Base-by-base conservation (phyloP, 1,139 yeast species). In the Kluyveromyces sp. region DNA sequence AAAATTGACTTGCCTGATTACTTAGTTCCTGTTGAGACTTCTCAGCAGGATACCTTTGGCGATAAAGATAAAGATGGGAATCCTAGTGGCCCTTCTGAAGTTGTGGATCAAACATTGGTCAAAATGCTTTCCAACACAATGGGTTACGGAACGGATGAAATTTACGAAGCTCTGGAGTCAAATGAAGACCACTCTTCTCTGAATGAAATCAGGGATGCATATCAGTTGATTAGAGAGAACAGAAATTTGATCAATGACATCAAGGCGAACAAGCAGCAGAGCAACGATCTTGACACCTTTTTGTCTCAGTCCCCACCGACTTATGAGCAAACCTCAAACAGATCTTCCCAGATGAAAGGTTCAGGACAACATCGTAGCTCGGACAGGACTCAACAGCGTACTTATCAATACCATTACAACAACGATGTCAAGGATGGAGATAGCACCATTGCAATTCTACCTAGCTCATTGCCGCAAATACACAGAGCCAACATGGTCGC, bases 401-500 rank as follows among this genome's bases (percentile, higher is more conserved):
- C 63, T 1, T 66, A 49, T 55, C 68, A 55, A 53, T 52, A 57
- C 13, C 53, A 58, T 4, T 50, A 51, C 50, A 39, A 46, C 42
- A 53, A 54, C 49, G 50, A 60, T 48, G 49, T 58, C 28, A 55
- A 58, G 39, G 66, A 64, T 43, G 57, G 65, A 26, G 65, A 65
- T 30, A 66, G 68, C 17, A 86, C 95, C 2, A 88, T 92, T 50
- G 95, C 97, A 1, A 86, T 92, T 33, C 68, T 92, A 50, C 97
- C 98, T 3, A 83, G 96, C 2, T 88, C 96, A 3, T 72, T 92
- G 54, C 96, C 98, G 1, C 87, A 92, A 47, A 87, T 89, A 42
- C 98, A 92, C 61, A 73, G 96, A 40, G 97, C 97, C 3, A 86
- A 78, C 60, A 89, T 92, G 96, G 72, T 80, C 57, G 85, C 83